Evolutionary conservation across 768 basidiomycete species (phyloP), one percentile per base, ranked within the genome.

Genomic region (Podaxis sp.): DNA sequence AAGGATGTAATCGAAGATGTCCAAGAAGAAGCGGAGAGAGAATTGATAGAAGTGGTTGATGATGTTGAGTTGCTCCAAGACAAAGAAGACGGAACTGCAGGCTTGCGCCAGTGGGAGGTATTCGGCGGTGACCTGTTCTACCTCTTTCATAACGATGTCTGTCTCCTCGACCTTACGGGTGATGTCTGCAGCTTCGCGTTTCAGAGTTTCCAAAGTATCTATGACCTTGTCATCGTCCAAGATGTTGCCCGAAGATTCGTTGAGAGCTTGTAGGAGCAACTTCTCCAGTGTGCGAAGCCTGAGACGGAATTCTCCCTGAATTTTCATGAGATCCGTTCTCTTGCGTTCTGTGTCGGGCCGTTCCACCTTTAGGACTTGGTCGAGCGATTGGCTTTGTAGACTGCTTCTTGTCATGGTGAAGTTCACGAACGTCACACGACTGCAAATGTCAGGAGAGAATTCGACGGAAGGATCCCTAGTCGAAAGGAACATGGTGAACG

Each of bases 401-500:
- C 96, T 99, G 74, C 95, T 95, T 63, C 95, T 87, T 0, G 97
- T 99, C 96, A 99, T 99, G 28, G 96, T 96, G 76, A 95, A 96
- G 78, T 95, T 96, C 77, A 96, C 93, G 69, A 96, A 95, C 0
- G 91, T 94, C 28, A 96, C 93, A 64, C 97, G 87, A 80, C 95
- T 96, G 81, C 96, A 99, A 68, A 99, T 96, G 73, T 99, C 97
- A 2, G 97, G 95, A 12, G 96, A 93, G 77, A 99, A 98, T 69
- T 98, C 95, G 65, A 97, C 91, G 0, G 96, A 96, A 2, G 97
- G 96, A 74, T 99, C 96, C 22, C 97, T 82, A 11, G 97, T 99
- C 1, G 96, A 93, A 49, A 99, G 82, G 86, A 99, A 99, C 94
- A 99, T 96, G 4, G 94, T 97, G 82, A 99, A 99, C n/a, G 97